Evolutionary conservation across 108 stramenopile species (phyloP).

Genomic region (Cyclotella distinguenda): DNA sequence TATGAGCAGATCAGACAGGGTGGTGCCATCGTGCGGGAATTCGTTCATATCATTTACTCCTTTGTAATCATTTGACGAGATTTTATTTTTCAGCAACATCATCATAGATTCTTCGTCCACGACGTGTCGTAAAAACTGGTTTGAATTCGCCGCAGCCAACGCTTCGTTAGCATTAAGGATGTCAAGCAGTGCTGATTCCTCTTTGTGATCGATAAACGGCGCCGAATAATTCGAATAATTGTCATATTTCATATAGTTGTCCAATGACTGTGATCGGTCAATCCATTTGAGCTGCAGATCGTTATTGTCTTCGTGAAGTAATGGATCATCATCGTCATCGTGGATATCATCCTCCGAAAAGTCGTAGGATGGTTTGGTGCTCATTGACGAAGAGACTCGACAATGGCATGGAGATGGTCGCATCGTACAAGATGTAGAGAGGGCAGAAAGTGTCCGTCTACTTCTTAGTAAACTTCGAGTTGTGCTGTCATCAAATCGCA

Average conservation of each 20-base stretch:
- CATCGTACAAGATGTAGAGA: no score
- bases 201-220: background rate
- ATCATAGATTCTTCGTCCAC: no score
- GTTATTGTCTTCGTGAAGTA: background rate
- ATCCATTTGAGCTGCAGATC: conserved; percentile 4
- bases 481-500: no score
- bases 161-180: conserved; percentile 10
- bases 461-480: no score
- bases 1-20: conserved; percentile 17
- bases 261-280: conserved; percentile 2
- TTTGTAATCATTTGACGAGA: no score
- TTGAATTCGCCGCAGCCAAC: no score
- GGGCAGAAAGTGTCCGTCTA: no score
- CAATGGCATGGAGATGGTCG: background rate
- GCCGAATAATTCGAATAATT: conserved; percentile 19
- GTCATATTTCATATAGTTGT: conserved; percentile 2
- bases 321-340: conserved; percentile 22
- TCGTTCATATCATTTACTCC: background rate
- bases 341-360: conserved; percentile 11
- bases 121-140: no score
- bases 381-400: conserved; percentile 11
- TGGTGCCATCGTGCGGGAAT: background rate
- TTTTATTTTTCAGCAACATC: no score
- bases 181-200: conserved; percentile 23
- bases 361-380: conserved; percentile 36